Evolutionary conservation across 257 asterid genomes (phyloP).

Genomic region (Plantago ovata): DNA sequence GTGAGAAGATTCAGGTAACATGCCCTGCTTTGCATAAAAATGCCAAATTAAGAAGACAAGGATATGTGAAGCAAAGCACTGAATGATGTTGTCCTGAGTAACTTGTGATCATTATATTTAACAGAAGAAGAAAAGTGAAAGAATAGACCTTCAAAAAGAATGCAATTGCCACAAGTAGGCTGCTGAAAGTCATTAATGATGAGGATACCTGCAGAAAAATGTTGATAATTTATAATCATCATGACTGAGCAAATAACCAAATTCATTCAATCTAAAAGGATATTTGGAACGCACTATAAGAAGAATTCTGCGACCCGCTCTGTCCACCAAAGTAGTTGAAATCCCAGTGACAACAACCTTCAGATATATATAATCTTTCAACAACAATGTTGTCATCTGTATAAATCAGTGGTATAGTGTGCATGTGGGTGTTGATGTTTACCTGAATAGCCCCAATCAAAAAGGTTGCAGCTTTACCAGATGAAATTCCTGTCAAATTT

Average conservation of each 20-base stretch:
- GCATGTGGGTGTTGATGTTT: conserved; percentile 4
- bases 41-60: background rate
- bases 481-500: conserved; percentile 53
- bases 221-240: background rate
- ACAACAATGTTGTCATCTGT: background rate
- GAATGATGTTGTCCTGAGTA: background rate
- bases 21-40: conserved; percentile 38
- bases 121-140: background rate
- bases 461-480: conserved; percentile 76
- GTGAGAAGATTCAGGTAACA: conserved; percentile 38
- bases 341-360: conserved; percentile 75
- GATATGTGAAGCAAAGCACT: background rate
- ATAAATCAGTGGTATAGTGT: conserved; percentile 2
- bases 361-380: conserved; percentile 5
- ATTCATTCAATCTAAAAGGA: background rate
- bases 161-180: conserved; percentile 62
- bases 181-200: conserved; percentile 51
- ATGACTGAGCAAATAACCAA: conserved; percentile 5
- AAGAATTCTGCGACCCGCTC: conserved; percentile 80
- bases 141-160: conserved; percentile 60
- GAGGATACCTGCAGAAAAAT: conserved; percentile 54
- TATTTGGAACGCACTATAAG: conserved; percentile 49
- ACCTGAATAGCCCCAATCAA: conserved; percentile 91
- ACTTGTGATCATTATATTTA: background rate
- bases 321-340: conserved; percentile 63